Base-by-base conservation (phyloP, 768 basidiomycete species). In the Tephrocybe sp. region DNA sequence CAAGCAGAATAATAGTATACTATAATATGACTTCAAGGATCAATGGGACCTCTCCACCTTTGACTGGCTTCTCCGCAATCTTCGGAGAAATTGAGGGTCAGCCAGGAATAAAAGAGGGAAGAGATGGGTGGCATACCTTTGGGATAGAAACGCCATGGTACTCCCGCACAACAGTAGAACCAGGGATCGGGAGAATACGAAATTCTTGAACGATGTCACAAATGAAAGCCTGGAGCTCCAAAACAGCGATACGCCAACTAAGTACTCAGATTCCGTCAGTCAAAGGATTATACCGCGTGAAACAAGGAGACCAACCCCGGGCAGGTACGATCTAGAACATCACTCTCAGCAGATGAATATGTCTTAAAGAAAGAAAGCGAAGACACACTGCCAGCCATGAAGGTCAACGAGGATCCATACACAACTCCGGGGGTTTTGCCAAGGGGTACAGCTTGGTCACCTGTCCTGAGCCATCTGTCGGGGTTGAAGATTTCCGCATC, bases 371-470 rank as follows among this genome's bases (percentile, higher is more conserved):
- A 10, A 25, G 2, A 7, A 12, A 38, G 42, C 2, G 34, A 40
- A n/a, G 39, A 50, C 48, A 25, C 24, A 50, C 48, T 50, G 8
- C 48, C 48, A 23, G 48, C 48, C 48, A 50, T 43, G 48, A 50
- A 50, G 28, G 28, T 39, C 26, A 50, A 23, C 32, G 43, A 25
- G 15, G 39, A 42, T 3, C 48, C 48, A 17, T 50, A 50, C 4
- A 50, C 48, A n/a, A 28, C 41, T 9, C 48, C 48, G 24, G 48
- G 30, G 15, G 48, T 50, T 26, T 50, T 50, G 15, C 28, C 34
- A 28, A 42, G 12, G 2, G 48, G 48, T 8, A 50, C 30, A 17
- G n/a, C 21, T 12, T 32, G 3, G 18, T 42, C 32, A 2, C 40
- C 48, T 24, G 28, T 43, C 32, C 25, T 41, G 15, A 50, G 39